Percentiles rank a stretch among this genome's conserved stretches.
Evolutionary conservation across 2,329 filamentous ascomycete species (phyloP).

Genomic region (Aspergillus japonicus): DNA sequence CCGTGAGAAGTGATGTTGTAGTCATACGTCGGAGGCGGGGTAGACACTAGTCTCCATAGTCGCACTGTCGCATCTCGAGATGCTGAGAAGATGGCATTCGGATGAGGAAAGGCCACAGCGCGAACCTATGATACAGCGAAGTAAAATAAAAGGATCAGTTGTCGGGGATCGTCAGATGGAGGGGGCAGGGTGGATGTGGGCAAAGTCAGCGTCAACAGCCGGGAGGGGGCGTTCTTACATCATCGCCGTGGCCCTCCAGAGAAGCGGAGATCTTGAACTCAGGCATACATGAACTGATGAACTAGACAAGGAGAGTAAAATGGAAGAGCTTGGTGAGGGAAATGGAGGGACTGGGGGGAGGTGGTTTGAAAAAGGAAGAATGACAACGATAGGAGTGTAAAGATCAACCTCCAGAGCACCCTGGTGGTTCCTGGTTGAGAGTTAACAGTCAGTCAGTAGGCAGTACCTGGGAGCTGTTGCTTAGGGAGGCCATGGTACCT

Average conservation of each 20-base stretch:
- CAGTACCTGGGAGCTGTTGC: slow-evolving; percentile 4
- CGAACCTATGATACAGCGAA: slow-evolving; percentile 67
- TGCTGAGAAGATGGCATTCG: slow-evolving; percentile 73
- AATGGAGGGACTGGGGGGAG: not conserved
- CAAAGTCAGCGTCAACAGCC: slow-evolving; percentile 15
- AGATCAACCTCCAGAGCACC: slow-evolving; percentile 7
- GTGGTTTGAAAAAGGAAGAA: not conserved
- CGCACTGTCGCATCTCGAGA: slow-evolving; percentile 91
- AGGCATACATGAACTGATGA: slow-evolving; percentile 55
- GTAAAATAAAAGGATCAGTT: slow-evolving; percentile 58
- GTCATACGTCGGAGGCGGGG: slow-evolving; percentile 70
- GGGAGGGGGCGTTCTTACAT: slow-evolving; percentile 61
- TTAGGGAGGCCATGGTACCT: slow-evolving; percentile 8
- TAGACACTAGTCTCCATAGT: slow-evolving; percentile 70
- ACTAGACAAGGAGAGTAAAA: not conserved
- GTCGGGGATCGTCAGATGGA: slow-evolving; percentile 19
- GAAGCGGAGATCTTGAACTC: slow-evolving; percentile 93
- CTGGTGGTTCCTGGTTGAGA: slow-evolving; percentile 5
- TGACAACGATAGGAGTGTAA: slow-evolving; percentile 1
- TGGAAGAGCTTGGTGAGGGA: not conserved
- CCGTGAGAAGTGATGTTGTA: slow-evolving; percentile 75
- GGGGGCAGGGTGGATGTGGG: slow-evolving; percentile 12
- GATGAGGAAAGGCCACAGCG: slow-evolving; percentile 72
- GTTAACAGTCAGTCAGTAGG: not conserved
- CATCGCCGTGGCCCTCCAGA: slow-evolving; percentile 84